phyloP scores from a whole-genome alignment of 371 early-diverging fungal genomes.

The Rhizopus stolonifer region DNA sequence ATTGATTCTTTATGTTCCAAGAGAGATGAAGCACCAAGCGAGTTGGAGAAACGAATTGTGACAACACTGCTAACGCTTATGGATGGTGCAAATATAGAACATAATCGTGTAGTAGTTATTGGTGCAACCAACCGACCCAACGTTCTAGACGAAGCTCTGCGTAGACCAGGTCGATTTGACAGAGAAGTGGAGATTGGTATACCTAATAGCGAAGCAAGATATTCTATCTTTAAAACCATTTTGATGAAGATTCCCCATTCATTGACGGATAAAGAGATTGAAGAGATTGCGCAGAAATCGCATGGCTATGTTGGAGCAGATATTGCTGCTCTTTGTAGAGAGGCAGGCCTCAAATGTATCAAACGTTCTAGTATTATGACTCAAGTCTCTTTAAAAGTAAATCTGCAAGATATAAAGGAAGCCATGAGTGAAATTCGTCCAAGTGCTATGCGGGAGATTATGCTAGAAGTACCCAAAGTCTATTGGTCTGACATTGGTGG shows the following conservation, averaged over 20 bases:
- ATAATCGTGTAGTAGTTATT: conserved; percentile 74
- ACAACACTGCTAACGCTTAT: conserved; percentile 95
- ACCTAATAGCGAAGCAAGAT: conserved; percentile 74
- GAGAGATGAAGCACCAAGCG: conserved; percentile 77
- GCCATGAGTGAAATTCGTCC: conserved; percentile 78
- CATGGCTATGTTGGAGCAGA: conserved; percentile 99
- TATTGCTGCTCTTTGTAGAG: conserved; percentile 81
- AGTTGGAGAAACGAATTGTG: conserved; percentile 90
- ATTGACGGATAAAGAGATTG: conserved; percentile 58
- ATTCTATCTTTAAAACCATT: conserved; percentile 76
- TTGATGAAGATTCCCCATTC: conserved; percentile 70
- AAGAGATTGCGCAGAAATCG: conserved; percentile 60
- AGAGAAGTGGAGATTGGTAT: conserved; percentile 95
- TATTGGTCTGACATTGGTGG: conserved; percentile 98
- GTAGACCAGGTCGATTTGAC: conserved; percentile 98
- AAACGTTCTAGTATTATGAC: conserved; percentile 43
- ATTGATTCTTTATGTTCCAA: conserved; percentile 96
- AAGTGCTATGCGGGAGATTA: conserved; percentile 96
- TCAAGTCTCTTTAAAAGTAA: conserved; percentile 18
- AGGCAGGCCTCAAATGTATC: conserved; percentile 87
- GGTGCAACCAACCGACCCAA: conserved; percentile 98
- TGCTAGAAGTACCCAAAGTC: conserved; percentile 93
- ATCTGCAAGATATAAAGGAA: conserved; percentile 47
- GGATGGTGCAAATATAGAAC: conserved; percentile 74
- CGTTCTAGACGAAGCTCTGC: conserved; percentile 91